These are phyloP conservation scores for Cicer cuneatum DNA, from an alignment of 306 rosid genomes.

Conservation along the genomic window DNA sequence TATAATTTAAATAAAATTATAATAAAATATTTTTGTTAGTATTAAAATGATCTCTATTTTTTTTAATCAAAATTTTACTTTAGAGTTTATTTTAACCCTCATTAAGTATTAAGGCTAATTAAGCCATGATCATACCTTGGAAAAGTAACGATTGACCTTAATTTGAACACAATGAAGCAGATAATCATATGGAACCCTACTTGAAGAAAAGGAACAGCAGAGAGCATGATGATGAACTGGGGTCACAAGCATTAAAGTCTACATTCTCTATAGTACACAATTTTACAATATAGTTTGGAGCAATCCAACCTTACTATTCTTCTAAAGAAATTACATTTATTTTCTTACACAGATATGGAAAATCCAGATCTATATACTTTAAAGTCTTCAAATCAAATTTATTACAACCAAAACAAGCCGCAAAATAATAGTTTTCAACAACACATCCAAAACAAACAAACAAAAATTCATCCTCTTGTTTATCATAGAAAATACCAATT, in stretches of 20 bases:
- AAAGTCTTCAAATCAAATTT: constrained; percentile 44
- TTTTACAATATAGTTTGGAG: constrained; percentile 41
- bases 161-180: too few relatives aligned
- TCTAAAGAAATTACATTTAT: constrained; percentile 47
- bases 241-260: constrained; percentile 44
- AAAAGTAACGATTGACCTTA: too few relatives aligned
- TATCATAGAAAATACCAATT: constrained; percentile 29
- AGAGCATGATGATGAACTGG: constrained; percentile 41
- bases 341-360: constrained; percentile 47
- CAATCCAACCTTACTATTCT: constrained; percentile 40
- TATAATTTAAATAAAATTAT: too few relatives aligned
- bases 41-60: too few relatives aligned
- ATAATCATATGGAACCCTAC: constrained; percentile 28
- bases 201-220: constrained; percentile 40
- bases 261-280: constrained; percentile 13
- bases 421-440: constrained; percentile 27
- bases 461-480: constrained; percentile 5
- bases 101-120: too few relatives aligned
- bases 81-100: too few relatives aligned
- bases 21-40: too few relatives aligned
- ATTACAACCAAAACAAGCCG: constrained; percentile 44
- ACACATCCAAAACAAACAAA: not conserved
- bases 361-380: constrained; percentile 52
- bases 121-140: too few relatives aligned
- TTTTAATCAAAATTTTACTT: too few relatives aligned